These are phyloP conservation scores for Camellia sinensis DNA, from an alignment of 148 eudicot genomes.

Conservation along the genomic window DNA sequence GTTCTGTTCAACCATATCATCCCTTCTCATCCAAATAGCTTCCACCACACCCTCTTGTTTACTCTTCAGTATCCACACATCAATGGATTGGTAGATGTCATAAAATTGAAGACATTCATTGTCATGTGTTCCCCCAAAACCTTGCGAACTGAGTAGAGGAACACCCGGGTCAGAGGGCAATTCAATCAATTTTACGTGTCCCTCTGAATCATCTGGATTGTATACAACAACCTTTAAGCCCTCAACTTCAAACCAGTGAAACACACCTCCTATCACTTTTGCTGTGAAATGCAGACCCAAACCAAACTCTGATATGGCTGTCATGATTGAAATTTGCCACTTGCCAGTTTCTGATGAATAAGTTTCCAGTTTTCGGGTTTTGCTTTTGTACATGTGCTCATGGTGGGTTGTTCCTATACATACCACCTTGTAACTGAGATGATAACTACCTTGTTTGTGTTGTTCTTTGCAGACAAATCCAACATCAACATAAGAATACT, in stretches of 20 bases:
- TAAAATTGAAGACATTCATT: background rate
- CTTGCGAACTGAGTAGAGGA: background rate
- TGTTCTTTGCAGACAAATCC: slow-evolving; percentile 1
- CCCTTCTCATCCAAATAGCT: background rate
- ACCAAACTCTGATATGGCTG: background rate
- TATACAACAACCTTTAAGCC: background rate
- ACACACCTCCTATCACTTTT: background rate
- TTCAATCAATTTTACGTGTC: background rate
- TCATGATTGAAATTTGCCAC: background rate
- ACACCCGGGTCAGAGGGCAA: background rate
- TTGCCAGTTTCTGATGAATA: background rate
- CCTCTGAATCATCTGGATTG: background rate
- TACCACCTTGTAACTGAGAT: background rate
- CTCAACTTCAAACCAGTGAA: background rate
- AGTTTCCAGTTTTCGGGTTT: background rate
- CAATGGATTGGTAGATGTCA: background rate
- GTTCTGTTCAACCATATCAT: background rate
- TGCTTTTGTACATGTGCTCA: background rate
- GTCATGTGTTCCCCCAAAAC: background rate
- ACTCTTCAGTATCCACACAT: background rate
- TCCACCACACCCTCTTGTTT: background rate
- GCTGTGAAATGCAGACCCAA: background rate
- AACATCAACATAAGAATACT: background rate
- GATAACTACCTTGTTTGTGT: background rate
- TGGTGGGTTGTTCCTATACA: background rate